Evolutionary conservation across 352 stramenopile species (phyloP), one percentile per base, ranked within the genome.

Genomic region (Phytopythium montanum): DNA sequence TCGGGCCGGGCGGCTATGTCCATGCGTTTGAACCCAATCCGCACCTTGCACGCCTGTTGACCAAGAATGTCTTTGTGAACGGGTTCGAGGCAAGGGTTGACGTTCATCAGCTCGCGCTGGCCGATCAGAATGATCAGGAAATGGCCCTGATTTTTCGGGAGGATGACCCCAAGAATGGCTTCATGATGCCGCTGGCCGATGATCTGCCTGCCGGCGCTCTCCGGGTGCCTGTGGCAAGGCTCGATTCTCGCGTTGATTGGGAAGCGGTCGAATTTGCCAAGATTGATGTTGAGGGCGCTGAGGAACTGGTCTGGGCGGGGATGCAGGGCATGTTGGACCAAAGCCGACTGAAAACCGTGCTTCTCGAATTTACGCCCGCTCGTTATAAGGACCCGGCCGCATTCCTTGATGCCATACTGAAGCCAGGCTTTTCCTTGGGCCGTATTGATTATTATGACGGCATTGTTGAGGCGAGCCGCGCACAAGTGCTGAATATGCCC

Each of bases 391-490:
- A 51, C 44, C 44, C 44, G 44, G 44, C 44, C 44, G 44, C 44
- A 51, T 51, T 51, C 44, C 44, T 51, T 51, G 44, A 51, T 51
- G 44, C 44, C 44, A 51, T 51, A 51, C 44, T 51, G 44, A 51
- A 51, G 44, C 44, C 44, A 51, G 44, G 44, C 44, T 51, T 51
- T 51, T 51, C 44, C 44, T 51, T 51, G 44, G 44, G 44, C 44
- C 44, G 44, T 51, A 51, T 51, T 51, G 44, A 51, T 51, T 51
- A 51, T 51, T 51, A 51, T 51, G 44, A 51, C 44, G 44, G 44
- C 44, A 51, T 51, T 51, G 44, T 51, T 51, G 44, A 51, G 44
- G 44, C 44, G 44, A 51, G 44, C 44, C 44, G 44, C 44, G 44
- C 44, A 51, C 44, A 51, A 51, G 44, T 51, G 44, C 44, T 51